Conservation (phyloP, 83 land plant species). For the Picea abies region DNA sequence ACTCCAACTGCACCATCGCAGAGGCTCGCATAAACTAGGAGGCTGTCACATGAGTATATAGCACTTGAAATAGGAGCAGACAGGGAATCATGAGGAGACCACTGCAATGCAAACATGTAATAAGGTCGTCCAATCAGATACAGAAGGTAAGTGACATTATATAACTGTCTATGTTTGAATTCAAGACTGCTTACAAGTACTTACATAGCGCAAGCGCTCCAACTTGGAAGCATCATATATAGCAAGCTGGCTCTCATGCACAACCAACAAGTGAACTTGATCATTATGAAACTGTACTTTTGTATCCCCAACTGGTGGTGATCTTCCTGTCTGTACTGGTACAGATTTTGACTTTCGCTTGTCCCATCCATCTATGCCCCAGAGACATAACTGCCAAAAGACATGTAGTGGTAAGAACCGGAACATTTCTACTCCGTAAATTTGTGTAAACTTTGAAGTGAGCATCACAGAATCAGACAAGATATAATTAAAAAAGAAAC, state of each 20-base stretch:
- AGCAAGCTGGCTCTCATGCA: slow-evolving; percentile 55
- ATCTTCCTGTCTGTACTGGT: slow-evolving; percentile 28
- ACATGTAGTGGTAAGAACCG: background rate
- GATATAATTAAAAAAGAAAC: background rate
- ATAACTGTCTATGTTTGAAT: background rate
- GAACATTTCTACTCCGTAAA: background rate
- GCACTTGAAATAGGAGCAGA: slow-evolving; percentile 46
- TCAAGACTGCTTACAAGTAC: background rate
- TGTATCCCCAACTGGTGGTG: slow-evolving; percentile 33
- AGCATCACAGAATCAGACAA: background rate
- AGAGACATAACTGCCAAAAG: slow-evolving; percentile 32
- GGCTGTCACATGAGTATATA: slow-evolving; percentile 49
- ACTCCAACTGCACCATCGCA: slow-evolving; percentile 51
- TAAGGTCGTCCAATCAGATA: background rate
- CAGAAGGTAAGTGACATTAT: background rate
- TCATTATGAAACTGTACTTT: slow-evolving; percentile 49
- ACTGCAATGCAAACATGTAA: slow-evolving; percentile 29
- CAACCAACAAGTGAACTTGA: slow-evolving; percentile 47
- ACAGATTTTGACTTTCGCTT: slow-evolving; percentile 29
- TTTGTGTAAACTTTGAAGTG: background rate
- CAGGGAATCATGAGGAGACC: slow-evolving; percentile 39
- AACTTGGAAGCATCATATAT: slow-evolving; percentile 48
- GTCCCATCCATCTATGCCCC: slow-evolving; percentile 42
- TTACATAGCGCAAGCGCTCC: slow-evolving; percentile 37
- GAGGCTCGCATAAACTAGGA: slow-evolving; percentile 43